A percentile compares a stretch with the other conserved stretches of the same genome.
Conservation (phyloP, 2,329 filamentous ascomycete species). For the Bisporella sp. region DNA sequence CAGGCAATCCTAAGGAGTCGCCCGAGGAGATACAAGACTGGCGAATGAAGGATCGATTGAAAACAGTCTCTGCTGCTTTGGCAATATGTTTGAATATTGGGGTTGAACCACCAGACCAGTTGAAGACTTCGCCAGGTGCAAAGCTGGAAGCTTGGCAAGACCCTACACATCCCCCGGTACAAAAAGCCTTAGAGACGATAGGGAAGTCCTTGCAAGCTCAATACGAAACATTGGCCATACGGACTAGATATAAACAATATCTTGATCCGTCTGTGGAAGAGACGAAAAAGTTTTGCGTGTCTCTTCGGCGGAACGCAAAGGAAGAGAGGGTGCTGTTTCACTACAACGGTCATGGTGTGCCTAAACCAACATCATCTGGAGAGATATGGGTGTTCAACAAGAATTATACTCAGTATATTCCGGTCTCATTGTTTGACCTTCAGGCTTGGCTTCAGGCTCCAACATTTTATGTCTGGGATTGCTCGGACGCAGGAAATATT, state of each 20-base stretch:
- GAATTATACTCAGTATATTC: slow-evolving; percentile 98
- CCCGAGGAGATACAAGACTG: slow-evolving; percentile 74
- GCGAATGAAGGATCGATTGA: slow-evolving; percentile 93
- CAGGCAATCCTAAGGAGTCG: slow-evolving; percentile 72
- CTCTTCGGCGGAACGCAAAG: slow-evolving; percentile 83
- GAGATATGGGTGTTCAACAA: slow-evolving; percentile 99
- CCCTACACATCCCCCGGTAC: slow-evolving; percentile 70
- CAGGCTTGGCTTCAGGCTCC: slow-evolving; percentile 95
- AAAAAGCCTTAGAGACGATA: slow-evolving; percentile 87
- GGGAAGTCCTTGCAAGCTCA: slow-evolving; percentile 94
- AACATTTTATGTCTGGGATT: slow-evolving; percentile 96
- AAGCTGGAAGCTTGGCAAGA: slow-evolving; percentile 97
- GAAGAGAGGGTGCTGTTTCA: slow-evolving; percentile 96
- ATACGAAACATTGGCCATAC: slow-evolving; percentile 89
- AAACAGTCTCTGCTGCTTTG: slow-evolving; percentile 92
- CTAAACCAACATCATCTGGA: slow-evolving; percentile 87
- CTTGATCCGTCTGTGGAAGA: slow-evolving; percentile 95
- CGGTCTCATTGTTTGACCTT: slow-evolving; percentile 88
- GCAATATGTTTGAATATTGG: slow-evolving; percentile 96
- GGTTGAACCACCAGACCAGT: slow-evolving; percentile 92
- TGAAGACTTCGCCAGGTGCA: slow-evolving; percentile 89
- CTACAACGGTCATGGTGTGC: slow-evolving; percentile 97
- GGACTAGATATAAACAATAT: slow-evolving; percentile 97
- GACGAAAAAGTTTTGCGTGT: slow-evolving; percentile 92
- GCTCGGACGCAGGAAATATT: slow-evolving; percentile 93